Percentiles rank a stretch among this genome's conserved stretches.
phyloP scores from a whole-genome alignment of 1,284 basidiomycete genomes.

The Mycosarcoma maydis region DNA sequence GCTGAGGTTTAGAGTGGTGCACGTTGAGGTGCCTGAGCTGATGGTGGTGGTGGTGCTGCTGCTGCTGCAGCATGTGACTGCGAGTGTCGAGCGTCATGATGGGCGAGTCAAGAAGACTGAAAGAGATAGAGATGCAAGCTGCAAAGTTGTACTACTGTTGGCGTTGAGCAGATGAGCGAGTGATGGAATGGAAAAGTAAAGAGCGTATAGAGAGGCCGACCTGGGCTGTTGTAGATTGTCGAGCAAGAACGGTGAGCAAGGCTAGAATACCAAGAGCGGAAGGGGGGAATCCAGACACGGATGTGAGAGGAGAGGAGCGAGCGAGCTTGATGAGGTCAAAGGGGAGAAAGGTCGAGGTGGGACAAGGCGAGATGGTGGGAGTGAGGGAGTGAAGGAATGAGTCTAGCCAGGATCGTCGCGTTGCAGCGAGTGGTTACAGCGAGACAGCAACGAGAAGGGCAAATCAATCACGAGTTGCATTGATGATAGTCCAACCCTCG shows the following conservation, averaged over 20 bases:
- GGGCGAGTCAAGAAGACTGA: slow-evolving; percentile 3
- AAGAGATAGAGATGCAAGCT: neutral
- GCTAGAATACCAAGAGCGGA: no score
- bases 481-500: no score
- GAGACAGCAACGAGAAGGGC: neutral
- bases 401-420: slow-evolving; percentile 14
- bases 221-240: slow-evolving; percentile 14
- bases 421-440: neutral
- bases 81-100: slow-evolving; percentile 44
- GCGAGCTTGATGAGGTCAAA: neutral
- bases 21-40: slow-evolving; percentile 42
- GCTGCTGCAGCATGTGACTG: slow-evolving; percentile 35
- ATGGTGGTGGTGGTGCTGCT: slow-evolving; percentile 35
- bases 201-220: slow-evolving; percentile 26
- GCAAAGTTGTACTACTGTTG: neutral
- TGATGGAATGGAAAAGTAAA: no score
- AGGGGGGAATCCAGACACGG: slow-evolving; percentile 3
- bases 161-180: neutral
- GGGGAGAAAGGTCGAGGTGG: neutral
- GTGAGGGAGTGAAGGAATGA: neutral
- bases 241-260: no score
- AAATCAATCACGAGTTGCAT: no score
- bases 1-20: slow-evolving; percentile 9
- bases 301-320: slow-evolving; percentile 12
- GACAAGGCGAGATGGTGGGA: slow-evolving; percentile 5